Base-by-base conservation (phyloP, 805 yeast species). In the Candida morakotiae region DNA sequence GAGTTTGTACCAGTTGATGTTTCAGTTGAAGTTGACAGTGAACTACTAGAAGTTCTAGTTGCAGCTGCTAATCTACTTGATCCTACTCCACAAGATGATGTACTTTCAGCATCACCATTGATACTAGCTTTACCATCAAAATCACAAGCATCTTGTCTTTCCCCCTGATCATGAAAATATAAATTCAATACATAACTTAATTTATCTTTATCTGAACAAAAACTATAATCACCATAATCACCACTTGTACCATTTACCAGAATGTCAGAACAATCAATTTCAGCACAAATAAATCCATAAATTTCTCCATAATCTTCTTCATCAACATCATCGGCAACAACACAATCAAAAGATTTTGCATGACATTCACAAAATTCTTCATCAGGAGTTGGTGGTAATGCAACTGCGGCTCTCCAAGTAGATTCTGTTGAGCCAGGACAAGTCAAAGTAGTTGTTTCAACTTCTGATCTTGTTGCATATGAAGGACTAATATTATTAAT, bases 341-440 rank as follows among this genome's bases (percentile, higher is more conserved):
- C 83, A 75, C 94, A 84, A 16, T 59, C 37, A 47, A 73, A 65
- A 9, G 87, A 62, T 19, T 51, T 49, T 24, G 70, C 53, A 67
- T 82, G 67, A 69, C 94, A 84, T 42, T 71, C 64, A 71, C 93
- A 84, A 39, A 75, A 67, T 31, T 57, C 70, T 35, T 71, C 56
- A 52, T 83, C 73, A 46, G 94, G 94, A 37, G 87, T 80, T 60
- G 93, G 94, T 52, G 94, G 94, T 55, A 84, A 69, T 22, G 53
- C 60, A n/a, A 81, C 69, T 22, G 79, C 58, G 39, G 88, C 93
- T 40, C 62, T 61, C 93, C 93, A 84, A 58, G 75, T 51, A 8
- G 58, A 25, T 39, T 64, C 60, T 6, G 24, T 22, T 20, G 61
- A 43, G 14, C 84, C 66, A 45, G 91, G 91, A 58, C 93, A 84